A percentile compares a stretch with the other conserved stretches of the same genome.
Evolutionary conservation across 1,284 basidiomycete genomes (phyloP).

Genomic region (Ganoderma meredithae): DNA sequence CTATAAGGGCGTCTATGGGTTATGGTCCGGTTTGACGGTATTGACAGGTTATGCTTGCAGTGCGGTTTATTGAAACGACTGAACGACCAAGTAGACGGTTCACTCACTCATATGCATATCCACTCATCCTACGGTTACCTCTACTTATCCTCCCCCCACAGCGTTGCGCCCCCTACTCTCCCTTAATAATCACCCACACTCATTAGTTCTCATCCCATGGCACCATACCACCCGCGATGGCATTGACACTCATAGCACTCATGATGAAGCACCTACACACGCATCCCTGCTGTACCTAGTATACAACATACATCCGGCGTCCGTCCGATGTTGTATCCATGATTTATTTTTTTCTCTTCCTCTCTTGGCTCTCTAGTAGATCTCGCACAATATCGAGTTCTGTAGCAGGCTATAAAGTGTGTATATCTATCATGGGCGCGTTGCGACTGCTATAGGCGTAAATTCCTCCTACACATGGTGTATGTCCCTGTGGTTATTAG

Average conservation of each 20-base stretch:
- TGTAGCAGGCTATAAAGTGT: conserved; percentile 11
- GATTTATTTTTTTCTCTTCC: conserved; percentile 1
- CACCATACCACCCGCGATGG: neutral
- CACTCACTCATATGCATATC: conserved; percentile 13
- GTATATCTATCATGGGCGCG: neutral
- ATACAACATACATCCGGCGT: conserved; percentile 10
- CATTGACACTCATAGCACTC: conserved; percentile 5
- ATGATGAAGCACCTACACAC: conserved; percentile 6
- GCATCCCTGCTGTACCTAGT: conserved; percentile 17
- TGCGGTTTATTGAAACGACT: neutral
- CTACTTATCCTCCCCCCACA: neutral
- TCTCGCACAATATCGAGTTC: neutral
- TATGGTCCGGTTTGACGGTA: neutral
- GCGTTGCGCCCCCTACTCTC: neutral
- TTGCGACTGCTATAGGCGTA: neutral
- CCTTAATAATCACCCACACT: neutral
- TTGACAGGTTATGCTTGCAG: neutral
- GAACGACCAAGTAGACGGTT: conserved; percentile 12
- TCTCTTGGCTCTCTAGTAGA: neutral
- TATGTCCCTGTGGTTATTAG: neutral
- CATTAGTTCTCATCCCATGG: neutral
- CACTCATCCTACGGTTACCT: conserved; percentile 11
- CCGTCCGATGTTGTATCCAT: conserved; percentile 15
- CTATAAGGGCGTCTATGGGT: neutral
- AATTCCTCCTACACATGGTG: neutral